These are phyloP conservation scores for Ascochyta viciae-villosae DNA, from an alignment of 2,329 filamentous ascomycete genomes.

Conservation along the genomic window DNA sequence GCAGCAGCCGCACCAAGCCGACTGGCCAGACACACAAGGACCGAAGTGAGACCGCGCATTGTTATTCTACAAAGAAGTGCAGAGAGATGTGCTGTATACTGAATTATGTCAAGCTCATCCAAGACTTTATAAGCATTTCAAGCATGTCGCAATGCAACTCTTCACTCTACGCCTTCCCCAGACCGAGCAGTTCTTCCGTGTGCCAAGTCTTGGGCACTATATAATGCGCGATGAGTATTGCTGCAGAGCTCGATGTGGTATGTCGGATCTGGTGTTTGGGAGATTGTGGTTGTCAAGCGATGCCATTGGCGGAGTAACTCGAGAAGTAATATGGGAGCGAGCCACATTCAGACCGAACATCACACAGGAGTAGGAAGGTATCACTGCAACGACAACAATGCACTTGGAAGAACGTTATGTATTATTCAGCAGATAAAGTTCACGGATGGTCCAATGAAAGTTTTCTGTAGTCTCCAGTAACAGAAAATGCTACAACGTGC, in stretches of 20 bases:
- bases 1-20: not conserved
- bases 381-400: too few species aligned
- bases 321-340: conserved; percentile 2
- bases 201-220: not conserved
- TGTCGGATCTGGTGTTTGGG: not conserved
- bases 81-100: not conserved
- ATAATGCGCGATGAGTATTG: not conserved
- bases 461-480: too few species aligned
- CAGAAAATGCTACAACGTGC: too few species aligned
- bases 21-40: not conserved
- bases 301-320: conserved; percentile 10
- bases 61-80: not conserved
- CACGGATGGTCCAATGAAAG: too few species aligned
- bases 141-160: not conserved
- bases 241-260: not conserved
- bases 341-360: not conserved
- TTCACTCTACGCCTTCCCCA: not conserved
- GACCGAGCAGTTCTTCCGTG: not conserved
- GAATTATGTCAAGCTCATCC: not conserved
- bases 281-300: not conserved
- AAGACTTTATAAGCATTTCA: conserved; percentile 2
- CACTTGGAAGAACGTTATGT: too few species aligned
- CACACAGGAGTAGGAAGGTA: not conserved
- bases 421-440: too few species aligned
- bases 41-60: not conserved